These are phyloP conservation scores for Pilatotrama ljubarskyi DNA, from an alignment of 768 basidiomycete genomes.

Conservation along the genomic window DNA sequence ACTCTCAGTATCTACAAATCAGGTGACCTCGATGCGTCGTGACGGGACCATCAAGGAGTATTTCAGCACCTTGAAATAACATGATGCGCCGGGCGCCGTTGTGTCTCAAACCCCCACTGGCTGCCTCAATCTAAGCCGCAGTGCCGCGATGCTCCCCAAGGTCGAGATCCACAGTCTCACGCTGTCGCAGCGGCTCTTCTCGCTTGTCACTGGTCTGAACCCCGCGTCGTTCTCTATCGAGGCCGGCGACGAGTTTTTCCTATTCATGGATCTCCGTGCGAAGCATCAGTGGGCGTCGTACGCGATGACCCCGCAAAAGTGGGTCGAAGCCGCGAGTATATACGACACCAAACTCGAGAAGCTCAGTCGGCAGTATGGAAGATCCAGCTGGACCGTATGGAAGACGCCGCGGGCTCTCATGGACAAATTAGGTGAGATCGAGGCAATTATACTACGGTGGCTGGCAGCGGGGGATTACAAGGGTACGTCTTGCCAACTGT, in stretches of 20 bases:
- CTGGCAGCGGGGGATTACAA: neutral
- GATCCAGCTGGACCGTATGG: neutral
- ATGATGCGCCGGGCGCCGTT: too few relatives aligned
- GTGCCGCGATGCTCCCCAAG: neutral
- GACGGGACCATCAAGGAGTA: too few relatives aligned
- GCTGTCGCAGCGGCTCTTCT: slow-evolving; percentile 2
- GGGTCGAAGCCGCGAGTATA: slow-evolving; percentile 1
- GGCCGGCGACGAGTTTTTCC: slow-evolving; percentile 7
- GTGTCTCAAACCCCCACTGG: too few relatives aligned
- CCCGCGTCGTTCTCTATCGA: neutral
- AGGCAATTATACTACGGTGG: neutral
- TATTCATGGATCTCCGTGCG: slow-evolving; percentile 20
- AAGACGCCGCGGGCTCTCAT: slow-evolving; percentile 19
- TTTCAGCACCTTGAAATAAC: too few relatives aligned
- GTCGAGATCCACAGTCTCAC: neutral
- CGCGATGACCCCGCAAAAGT: slow-evolving; percentile 13
- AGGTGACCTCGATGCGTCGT: too few relatives aligned
- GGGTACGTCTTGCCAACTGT: neutral
- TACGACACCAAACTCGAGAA: slow-evolving; percentile 13
- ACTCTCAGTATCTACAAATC: too few relatives aligned
- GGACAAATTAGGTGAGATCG: slow-evolving; percentile 2
- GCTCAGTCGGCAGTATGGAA: neutral
- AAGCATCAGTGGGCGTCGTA: slow-evolving; percentile 19
- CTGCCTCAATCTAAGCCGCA: neutral
- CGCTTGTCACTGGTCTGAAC: slow-evolving; percentile 7